A percentile compares a stretch with the other conserved stretches of the same genome.
Evolutionary conservation across 805 yeast species (phyloP).

Genomic region (Candida sphagnicola): DNA sequence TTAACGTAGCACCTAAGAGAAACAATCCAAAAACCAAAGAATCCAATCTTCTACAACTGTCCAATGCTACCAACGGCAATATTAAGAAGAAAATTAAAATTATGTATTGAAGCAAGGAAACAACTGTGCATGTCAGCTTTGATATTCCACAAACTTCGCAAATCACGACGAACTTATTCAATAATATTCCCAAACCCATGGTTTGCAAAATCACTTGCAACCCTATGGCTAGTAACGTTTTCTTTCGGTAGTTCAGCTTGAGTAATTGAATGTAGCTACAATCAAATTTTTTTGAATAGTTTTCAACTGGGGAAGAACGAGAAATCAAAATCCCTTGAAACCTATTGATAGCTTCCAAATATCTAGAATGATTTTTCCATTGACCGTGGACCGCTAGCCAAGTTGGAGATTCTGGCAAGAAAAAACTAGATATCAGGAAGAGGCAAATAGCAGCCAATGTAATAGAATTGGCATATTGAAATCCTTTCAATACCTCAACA

Average conservation of each 20-base stretch:
- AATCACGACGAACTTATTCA: conserved; percentile 42
- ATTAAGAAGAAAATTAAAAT: conserved; percentile 38
- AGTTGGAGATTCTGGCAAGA: conserved; percentile 29
- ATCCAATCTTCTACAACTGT: conserved; percentile 45
- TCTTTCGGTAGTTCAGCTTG: conserved; percentile 25
- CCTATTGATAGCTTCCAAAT: conserved; percentile 7
- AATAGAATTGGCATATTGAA: conserved; percentile 9
- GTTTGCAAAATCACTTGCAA: conserved; percentile 42
- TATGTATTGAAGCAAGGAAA: conserved; percentile 22
- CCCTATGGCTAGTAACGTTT: conserved; percentile 32
- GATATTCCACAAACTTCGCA: conserved; percentile 49
- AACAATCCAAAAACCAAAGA: conserved; percentile 40
- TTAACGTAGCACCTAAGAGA: conserved; percentile 32
- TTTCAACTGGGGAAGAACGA: background rate
- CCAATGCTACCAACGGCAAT: conserved; percentile 42
- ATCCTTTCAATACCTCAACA: conserved; percentile 9
- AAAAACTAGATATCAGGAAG: conserved; percentile 14
- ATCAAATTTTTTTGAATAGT: conserved; percentile 8
- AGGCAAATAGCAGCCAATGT: conserved; percentile 18
- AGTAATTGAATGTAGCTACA: conserved; percentile 31
- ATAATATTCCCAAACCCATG: conserved; percentile 41
- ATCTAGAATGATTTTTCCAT: conserved; percentile 34
- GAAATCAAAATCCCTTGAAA: background rate
- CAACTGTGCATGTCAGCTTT: conserved; percentile 25
- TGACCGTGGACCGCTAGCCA: conserved; percentile 24